Base-by-base conservation (phyloP, 768 basidiomycete species). In the Russula lepida region DNA sequence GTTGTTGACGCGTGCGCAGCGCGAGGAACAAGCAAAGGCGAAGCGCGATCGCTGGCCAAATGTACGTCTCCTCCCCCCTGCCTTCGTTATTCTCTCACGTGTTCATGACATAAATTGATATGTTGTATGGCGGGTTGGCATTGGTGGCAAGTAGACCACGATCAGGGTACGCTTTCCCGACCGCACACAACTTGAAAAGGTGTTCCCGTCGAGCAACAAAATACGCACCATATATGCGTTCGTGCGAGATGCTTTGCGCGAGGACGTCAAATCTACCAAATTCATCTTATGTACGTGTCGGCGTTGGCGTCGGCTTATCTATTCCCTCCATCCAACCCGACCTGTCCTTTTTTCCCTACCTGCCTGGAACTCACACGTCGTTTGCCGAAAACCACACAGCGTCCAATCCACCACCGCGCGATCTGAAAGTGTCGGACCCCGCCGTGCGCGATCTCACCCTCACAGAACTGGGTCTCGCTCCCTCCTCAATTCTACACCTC, bases 171-270 rank as follows among this genome's bases (percentile, higher is more conserved):
- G 81, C 67, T 95, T 95, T 73, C 75, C 84, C 23, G 90, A 95
- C 72, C 81, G 87, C 51, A 89, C 84, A 2, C 85, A 88, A 69
- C 77, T 95, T 15, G 92, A 95, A 74, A 85, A 83, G 66, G 73
- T 74, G 0, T 94, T 95, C 68, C 78, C 84, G 3, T 93, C 92
- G 6, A 81, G 80, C 4, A 82, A 84, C 72, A 93, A 88, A 71
- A 91, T 95, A 54, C 81, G 81, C 53, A 78, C 86, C 2, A 82
- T 95, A 9, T 95, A 95, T 70, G 89, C 88, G 11, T 94, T 94
- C 64, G 90, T 93, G 55, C 81, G 86, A 35, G 74, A 77, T 33
- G 81, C 82, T 23, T 75, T 95, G 35, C 75, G 82, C 46, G 88
- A 89, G 58, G 89, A 92, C 63, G 82, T 85, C 48, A 84, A 89